Conservation (phyloP, 2,329 filamentous ascomycete genomes). For the Tolypocladium tundrense region DNA sequence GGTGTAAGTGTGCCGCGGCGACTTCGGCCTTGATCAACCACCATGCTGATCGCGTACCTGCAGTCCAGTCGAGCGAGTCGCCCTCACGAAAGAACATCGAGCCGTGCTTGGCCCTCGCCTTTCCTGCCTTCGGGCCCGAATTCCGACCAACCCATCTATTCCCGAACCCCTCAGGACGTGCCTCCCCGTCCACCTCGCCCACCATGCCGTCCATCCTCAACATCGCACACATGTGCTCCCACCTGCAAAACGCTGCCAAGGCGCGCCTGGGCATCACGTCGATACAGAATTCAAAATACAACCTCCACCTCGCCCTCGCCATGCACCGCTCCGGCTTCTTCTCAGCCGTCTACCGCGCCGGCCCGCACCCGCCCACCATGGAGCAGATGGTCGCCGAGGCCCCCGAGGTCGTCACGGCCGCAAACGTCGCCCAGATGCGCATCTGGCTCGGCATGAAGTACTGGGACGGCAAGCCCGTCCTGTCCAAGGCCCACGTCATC, state of each 20-base stretch:
- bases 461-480: slow-evolving; percentile 70
- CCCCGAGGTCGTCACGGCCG: slow-evolving; percentile 50
- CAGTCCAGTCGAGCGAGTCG: neutral
- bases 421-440: slow-evolving; percentile 63
- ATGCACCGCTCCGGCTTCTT: slow-evolving; percentile 78
- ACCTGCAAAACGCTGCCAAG: slow-evolving; percentile 80
- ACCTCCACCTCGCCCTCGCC: slow-evolving; percentile 63
- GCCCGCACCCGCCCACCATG: slow-evolving; percentile 42
- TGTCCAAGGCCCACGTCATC: slow-evolving; percentile 55
- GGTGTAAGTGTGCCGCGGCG: neutral
- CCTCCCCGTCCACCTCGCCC: slow-evolving; percentile 1
- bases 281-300: slow-evolving; percentile 69
- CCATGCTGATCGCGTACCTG: neutral
- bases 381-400: slow-evolving; percentile 33
- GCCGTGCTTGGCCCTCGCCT: neutral
- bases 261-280: slow-evolving; percentile 80
- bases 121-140: neutral
- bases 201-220: slow-evolving; percentile 47
- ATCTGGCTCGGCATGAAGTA: slow-evolving; percentile 90
- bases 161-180: neutral
- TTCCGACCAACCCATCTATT: neutral
- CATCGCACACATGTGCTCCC: slow-evolving; percentile 74
- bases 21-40: neutral
- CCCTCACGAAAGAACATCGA: neutral
- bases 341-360: slow-evolving; percentile 64